Evolutionary conservation across 108 stramenopile species (phyloP), one percentile per base, ranked within the genome.

Genomic region (Cyclotella cryptica): DNA sequence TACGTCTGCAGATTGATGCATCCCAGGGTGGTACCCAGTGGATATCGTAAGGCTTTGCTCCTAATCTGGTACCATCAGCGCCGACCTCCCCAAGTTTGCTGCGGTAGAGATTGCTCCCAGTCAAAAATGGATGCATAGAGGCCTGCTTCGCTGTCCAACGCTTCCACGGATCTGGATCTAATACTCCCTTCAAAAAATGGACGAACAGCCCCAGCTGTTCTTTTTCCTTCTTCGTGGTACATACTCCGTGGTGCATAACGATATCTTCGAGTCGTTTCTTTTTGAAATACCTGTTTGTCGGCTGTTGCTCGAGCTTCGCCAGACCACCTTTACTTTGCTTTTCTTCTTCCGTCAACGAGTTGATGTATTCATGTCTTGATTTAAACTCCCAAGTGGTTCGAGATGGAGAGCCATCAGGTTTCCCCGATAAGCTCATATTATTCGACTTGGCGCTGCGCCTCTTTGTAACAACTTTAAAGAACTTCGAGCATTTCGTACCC

Each of bases 121-220:
- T 85, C 17, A 95, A 54, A 66, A 95, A 95, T 21, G 93, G 93
- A 83, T 95, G 93, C 64, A 79, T 83, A 9, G 70, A 62, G 47
- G 89, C 93, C 80, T 95, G 93, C 43, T 76, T 75, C 0, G 91
- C 93, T 9, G 93, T 95, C 90, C 87, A 90, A 47, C 93, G 67
- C 66, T 90, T 92, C 89, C 90, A 92, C 6, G 93, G 93, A 82
- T 95, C 91, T 53, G 90, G 90, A 59, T 95, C 87, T 27, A 95
- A 68, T 12, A 95, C 52, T 12, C 93, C 90, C 79, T 79, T 80
- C 11, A 95, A 76, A 79, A 95, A 92, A 66, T 95, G 91, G 68
- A 92, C 79, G 68, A 95, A 95, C 18, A 88, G 43, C 21, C 81
- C 80, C 14, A 95, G 71, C 47, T 76, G 49, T 35, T 92, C 88